phyloP scores from a whole-genome alignment of 306 rosid species.

The Prunus mongolica region DNA sequence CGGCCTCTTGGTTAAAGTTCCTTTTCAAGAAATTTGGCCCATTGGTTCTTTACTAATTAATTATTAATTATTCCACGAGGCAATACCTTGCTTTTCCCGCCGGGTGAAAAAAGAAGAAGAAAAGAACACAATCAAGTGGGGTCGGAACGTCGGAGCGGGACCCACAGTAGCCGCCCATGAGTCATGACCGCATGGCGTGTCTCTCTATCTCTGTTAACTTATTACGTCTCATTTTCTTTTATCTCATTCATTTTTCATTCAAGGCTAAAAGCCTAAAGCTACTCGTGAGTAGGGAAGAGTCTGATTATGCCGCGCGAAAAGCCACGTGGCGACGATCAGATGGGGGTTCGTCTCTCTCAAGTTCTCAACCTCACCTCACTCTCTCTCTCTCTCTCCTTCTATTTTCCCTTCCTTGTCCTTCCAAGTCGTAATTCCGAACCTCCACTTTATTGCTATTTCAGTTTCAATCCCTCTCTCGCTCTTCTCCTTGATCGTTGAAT shows the following conservation, averaged over 20 bases:
- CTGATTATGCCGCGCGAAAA: constrained; percentile 5
- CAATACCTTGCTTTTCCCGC: constrained; percentile 5
- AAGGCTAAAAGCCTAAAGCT: background rate
- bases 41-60: background rate
- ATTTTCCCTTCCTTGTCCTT: background rate
- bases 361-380: background rate
- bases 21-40: background rate
- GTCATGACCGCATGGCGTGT: constrained; percentile 1
- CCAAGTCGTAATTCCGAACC: background rate
- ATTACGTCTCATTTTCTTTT: constrained; percentile 17
- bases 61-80: background rate
- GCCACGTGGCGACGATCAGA: constrained; percentile 49
- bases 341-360: background rate
- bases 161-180: constrained; percentile 14
- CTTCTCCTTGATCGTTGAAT: background rate
- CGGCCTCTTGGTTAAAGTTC: background rate
- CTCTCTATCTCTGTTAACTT: background rate
- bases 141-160: constrained; percentile 14
- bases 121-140: background rate
- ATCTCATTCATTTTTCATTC: constrained; percentile 8
- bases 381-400: background rate
- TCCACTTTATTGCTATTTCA: background rate
- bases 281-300: background rate
- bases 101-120: constrained; percentile 4
- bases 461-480: background rate